These are phyloP conservation scores for Lyophyllum decastes DNA, from an alignment of 768 basidiomycete genomes.

Conservation along the genomic window DNA sequence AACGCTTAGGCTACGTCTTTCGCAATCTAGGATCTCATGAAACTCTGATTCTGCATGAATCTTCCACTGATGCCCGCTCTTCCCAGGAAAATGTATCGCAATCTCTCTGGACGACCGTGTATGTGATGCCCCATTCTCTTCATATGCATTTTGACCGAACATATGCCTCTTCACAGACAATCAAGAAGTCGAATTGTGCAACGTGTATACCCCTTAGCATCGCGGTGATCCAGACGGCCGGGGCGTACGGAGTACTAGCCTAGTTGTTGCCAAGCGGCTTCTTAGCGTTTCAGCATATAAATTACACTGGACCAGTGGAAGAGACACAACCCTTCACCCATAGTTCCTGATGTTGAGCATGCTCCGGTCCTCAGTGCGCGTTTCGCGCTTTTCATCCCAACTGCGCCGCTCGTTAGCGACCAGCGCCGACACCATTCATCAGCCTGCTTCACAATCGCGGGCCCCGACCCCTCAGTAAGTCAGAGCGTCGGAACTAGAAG, in stretches of 20 bases:
- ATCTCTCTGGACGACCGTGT: neutral
- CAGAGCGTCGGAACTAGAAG: neutral
- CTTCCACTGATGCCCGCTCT: neutral
- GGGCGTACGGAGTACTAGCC: neutral
- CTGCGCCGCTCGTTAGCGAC: neutral
- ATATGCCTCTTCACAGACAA: neutral
- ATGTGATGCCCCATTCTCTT: neutral
- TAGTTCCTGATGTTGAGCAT: neutral
- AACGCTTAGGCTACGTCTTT: neutral
- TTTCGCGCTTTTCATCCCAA: neutral
- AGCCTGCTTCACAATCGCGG: neutral
- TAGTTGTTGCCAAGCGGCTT: neutral
- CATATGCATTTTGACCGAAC: neutral
- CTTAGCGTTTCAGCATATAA: neutral
- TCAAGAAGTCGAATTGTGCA: neutral
- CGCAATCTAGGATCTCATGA: neutral
- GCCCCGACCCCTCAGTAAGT: neutral
- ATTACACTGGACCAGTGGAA: neutral
- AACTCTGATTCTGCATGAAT: neutral
- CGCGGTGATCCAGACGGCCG: neutral
- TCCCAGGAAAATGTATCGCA: neutral
- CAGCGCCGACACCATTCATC: neutral
- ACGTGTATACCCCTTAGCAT: neutral
- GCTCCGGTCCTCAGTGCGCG: neutral
- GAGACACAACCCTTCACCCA: neutral